Conservation (phyloP, 768 basidiomycete species). For the Russula lepida region DNA sequence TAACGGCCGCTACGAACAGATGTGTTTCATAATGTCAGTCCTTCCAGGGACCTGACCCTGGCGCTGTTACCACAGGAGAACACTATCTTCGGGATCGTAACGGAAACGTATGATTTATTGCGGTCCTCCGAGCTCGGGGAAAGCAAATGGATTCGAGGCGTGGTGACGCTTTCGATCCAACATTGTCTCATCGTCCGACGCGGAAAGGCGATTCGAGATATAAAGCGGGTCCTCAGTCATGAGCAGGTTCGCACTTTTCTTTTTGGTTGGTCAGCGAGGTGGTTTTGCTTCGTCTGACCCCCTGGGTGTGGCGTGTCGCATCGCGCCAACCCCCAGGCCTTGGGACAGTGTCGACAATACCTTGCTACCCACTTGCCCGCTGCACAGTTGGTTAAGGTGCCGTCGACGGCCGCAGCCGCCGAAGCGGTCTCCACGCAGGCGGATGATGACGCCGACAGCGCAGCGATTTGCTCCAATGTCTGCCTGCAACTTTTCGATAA, state of each 20-base stretch:
- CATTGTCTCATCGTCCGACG: constrained; percentile 61
- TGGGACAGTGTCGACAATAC: constrained; percentile 71
- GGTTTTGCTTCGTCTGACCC: no score
- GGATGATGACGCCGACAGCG: constrained; percentile 38
- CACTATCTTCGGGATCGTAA: constrained; percentile 61
- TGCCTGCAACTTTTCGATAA: constrained; percentile 52
- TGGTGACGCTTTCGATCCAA: constrained; percentile 48
- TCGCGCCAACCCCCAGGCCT: constrained; percentile 38
- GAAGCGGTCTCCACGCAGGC: constrained; percentile 35
- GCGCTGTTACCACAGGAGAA: constrained; percentile 81
- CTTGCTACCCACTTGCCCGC: constrained; percentile 44
- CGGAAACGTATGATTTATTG: constrained; percentile 65
- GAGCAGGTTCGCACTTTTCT: constrained; percentile 50
- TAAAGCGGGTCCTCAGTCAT: constrained; percentile 61
- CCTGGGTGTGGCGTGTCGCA: neutral
- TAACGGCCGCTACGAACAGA: constrained; percentile 33
- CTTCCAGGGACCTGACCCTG: constrained; percentile 30
- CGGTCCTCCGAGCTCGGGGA: constrained; percentile 34
- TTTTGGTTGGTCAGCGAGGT: neutral
- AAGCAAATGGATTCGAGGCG: constrained; percentile 49
- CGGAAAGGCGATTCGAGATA: constrained; percentile 47
- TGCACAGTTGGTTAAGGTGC: constrained; percentile 44
- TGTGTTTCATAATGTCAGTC: constrained; percentile 46
- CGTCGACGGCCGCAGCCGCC: constrained; percentile 71
- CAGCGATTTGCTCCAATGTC: constrained; percentile 67